These are phyloP conservation scores for Amphirosellinia nigrospora DNA, from an alignment of 495 filamentous ascomycete species.

Conservation along the genomic window DNA sequence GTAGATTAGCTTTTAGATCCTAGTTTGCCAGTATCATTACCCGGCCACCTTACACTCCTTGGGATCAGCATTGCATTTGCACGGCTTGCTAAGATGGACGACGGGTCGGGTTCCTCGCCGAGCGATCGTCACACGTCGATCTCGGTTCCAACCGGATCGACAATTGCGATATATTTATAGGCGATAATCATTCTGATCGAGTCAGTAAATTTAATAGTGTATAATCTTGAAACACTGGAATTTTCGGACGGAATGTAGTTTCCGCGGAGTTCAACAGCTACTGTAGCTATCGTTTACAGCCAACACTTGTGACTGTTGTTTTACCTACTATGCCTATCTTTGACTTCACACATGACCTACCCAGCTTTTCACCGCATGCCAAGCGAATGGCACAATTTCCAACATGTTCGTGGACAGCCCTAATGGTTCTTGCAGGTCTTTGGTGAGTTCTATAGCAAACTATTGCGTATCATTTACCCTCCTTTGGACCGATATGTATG, in stretches of 20 bases:
- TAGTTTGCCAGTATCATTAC: background rate
- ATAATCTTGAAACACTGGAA: background rate
- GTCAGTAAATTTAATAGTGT: too few species aligned
- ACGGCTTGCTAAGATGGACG: background rate
- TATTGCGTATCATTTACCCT: slow-evolving; percentile 1
- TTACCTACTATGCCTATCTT: background rate
- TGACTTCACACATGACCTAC: background rate
- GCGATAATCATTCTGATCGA: too few species aligned
- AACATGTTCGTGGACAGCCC: background rate
- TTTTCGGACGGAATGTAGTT: background rate
- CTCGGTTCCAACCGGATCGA: slow-evolving; percentile 26
- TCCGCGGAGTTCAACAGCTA: too few species aligned
- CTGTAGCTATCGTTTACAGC: background rate
- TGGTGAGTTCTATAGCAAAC: background rate
- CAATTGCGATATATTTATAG: background rate
- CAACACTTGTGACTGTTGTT: background rate
- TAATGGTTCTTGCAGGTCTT: background rate
- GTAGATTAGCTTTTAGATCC: background rate
- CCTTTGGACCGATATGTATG: background rate
- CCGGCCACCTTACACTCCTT: background rate
- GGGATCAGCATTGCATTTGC: slow-evolving; percentile 5
- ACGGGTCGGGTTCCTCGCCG: background rate
- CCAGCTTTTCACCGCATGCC: background rate
- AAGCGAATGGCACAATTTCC: background rate
- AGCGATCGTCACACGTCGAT: slow-evolving; percentile 8